phyloP scores from a whole-genome alignment of 2,329 filamentous ascomycete genomes.

The Phialophora expanda region DNA sequence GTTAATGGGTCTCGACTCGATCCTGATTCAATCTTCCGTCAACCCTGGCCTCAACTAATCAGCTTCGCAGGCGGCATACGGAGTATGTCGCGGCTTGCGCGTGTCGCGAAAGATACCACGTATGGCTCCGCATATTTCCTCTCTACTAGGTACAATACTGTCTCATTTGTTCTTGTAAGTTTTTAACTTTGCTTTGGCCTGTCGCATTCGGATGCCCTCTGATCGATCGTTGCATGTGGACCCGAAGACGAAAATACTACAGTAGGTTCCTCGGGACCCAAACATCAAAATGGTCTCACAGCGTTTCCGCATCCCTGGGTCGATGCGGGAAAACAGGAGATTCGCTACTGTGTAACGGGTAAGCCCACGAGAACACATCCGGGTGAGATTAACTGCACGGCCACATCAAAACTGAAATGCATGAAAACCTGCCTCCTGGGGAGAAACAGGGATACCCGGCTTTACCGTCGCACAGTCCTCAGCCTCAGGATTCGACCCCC shows the following conservation, averaged over 20 bases:
- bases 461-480: background rate
- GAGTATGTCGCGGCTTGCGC: constrained; percentile 2
- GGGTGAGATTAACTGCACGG: background rate
- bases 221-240: background rate
- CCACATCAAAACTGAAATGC: background rate
- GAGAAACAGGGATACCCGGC: background rate
- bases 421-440: background rate
- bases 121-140: background rate
- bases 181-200: background rate
- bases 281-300: background rate
- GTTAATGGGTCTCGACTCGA: constrained; percentile 11
- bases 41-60: constrained; percentile 20
- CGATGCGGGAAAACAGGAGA: background rate
- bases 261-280: background rate
- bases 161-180: background rate
- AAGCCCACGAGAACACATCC: background rate
- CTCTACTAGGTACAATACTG: background rate
- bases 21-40: constrained; percentile 27
- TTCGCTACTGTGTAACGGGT: background rate
- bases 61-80: constrained; percentile 10
- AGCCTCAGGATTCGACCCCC: background rate
- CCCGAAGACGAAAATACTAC: background rate
- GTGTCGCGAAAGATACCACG: background rate
- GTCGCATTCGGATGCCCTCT: background rate
- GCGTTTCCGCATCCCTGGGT: background rate